Percentiles rank a stretch among this genome's conserved stretches.
phyloP scores from a whole-genome alignment of 306 rosid genomes.

The Prunus persica region Prunus_persica_NCBIv2 NC_034010.1:27468001-27468500 shows the following conservation, averaged over 20 bases:
- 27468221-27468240: not conserved
- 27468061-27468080: slow-evolving; percentile 37
- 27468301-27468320: slow-evolving; percentile 27
- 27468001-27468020: not conserved
- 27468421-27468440: not conserved
- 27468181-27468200: slow-evolving; percentile 17
- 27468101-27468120: slow-evolving; percentile 21
- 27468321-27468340: slow-evolving; percentile 18
- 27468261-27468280: not conserved
- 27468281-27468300: not conserved
- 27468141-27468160: slow-evolving; percentile 29
- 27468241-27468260: slow-evolving; percentile 26
- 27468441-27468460: not conserved
- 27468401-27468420: slow-evolving; percentile 12
- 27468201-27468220: not conserved
- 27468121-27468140: slow-evolving; percentile 26
- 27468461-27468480: slow-evolving; percentile 14
- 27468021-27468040: not conserved
- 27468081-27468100: slow-evolving; percentile 33
- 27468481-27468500: not conserved
- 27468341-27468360: slow-evolving; percentile 27
- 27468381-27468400: not conserved
- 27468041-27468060: not conserved
- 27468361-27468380: slow-evolving; percentile 18
- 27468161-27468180: slow-evolving; percentile 28